phyloP scores from a whole-genome alignment of 495 filamentous ascomycete species.

The Penicillium turbatum region DNA sequence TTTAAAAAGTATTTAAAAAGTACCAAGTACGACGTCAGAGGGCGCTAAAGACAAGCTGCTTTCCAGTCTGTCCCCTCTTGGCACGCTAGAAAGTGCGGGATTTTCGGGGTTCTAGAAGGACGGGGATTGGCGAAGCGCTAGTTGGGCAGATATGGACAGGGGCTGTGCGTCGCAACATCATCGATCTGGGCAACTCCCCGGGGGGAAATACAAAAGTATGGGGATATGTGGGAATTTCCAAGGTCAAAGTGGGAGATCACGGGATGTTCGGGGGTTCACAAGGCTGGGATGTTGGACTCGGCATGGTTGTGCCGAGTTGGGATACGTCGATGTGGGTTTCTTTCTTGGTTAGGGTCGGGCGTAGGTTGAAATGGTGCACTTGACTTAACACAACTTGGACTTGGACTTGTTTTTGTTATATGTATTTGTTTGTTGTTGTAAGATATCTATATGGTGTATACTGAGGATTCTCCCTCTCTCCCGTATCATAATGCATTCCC shows the following conservation, averaged over 20 bases:
- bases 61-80: not conserved
- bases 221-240: no score
- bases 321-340: slow-evolving; percentile 1
- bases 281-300: not conserved
- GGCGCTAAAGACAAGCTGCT: not conserved
- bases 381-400: no score
- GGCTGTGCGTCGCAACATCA: slow-evolving; percentile 15
- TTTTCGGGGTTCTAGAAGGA: slow-evolving; percentile 22
- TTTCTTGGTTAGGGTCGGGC: no score
- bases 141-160: not conserved
- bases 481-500: not conserved
- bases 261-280: no score
- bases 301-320: not conserved
- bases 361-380: no score
- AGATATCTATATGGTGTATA: no score
- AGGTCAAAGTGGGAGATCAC: no score
- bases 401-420: no score
- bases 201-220: not conserved
- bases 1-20: no score
- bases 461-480: not conserved
- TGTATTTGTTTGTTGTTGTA: no score
- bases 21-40: slow-evolving; percentile 2
- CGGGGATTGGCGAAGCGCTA: slow-evolving; percentile 13
- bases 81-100: slow-evolving; percentile 17
- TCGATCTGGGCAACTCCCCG: slow-evolving; percentile 18